A percentile compares a stretch with the other conserved stretches of the same genome.
phyloP scores from a whole-genome alignment of 2,329 filamentous ascomycete genomes.

The Penicillium verrucosum region DNA sequence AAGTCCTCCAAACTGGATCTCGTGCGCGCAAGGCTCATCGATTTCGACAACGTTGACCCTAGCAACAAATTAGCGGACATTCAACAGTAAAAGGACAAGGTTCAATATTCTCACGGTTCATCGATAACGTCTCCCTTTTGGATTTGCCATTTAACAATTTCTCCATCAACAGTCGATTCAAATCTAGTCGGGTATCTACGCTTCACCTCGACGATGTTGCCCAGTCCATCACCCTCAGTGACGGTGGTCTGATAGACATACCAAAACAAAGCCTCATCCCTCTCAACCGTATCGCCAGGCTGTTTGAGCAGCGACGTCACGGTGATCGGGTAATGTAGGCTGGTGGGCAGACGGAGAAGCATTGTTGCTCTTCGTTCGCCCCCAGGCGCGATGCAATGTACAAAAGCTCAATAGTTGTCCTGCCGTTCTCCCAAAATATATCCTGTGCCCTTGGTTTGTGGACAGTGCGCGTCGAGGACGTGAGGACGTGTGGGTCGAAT shows the following conservation, averaged over 20 bases:
- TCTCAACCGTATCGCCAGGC: constrained; percentile 70
- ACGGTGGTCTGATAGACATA: constrained; percentile 80
- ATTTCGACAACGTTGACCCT: constrained; percentile 66
- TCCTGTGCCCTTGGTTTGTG: not conserved
- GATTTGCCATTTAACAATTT: constrained; percentile 72
- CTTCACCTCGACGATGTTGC: constrained; percentile 67
- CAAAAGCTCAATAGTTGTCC: not conserved
- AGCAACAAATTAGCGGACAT: constrained; percentile 6
- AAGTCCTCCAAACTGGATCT: constrained; percentile 84
- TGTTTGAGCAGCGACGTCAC: constrained; percentile 79
- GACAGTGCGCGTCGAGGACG: constrained; percentile 6
- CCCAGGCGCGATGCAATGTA: constrained; percentile 11
- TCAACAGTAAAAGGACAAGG: not conserved
- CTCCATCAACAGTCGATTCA: constrained; percentile 79
- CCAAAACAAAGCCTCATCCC: constrained; percentile 74
- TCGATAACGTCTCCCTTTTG: constrained; percentile 44
- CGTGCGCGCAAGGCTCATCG: constrained; percentile 86
- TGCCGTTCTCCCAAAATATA: not conserved
- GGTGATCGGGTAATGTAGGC: constrained; percentile 88
- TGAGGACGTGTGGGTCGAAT: constrained; percentile 4
- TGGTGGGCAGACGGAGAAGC: constrained; percentile 48
- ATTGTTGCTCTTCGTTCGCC: constrained; percentile 31
- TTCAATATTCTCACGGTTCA: constrained; percentile 37
- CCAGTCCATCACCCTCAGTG: constrained; percentile 66
- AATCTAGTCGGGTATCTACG: constrained; percentile 74